Base-by-base conservation (phyloP, 495 filamentous ascomycete species). In the Annulohypoxylon moriforme region DNA sequence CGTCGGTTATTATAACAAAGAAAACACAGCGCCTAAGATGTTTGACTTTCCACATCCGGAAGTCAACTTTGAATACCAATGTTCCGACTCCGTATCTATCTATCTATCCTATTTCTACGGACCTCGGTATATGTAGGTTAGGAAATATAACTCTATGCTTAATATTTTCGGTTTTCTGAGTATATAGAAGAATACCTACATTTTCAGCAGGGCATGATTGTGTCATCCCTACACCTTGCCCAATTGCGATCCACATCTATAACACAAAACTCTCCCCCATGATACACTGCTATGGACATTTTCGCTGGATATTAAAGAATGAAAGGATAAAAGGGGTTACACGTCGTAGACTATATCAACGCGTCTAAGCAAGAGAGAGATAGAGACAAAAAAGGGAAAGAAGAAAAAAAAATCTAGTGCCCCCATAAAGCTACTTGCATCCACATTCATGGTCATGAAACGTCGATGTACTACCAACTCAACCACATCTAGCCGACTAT, bases 41-140 rank as follows among this genome's bases (percentile, higher is more conserved):
- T 68, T 68, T 33, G 4, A 50, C 36, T 40, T 64, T 64, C 70
- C 70, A 38, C 64, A 64, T 72, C 70, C 70, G 70, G 70, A 72
- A 53, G 36, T 34, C 11, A n/a, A 2, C 4, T 20, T 14, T 25
- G 16, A 63, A 67, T 67, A 14, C 50, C 64, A 64, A 52, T 44
- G 47, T 60, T 53, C 38, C 40, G 33, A 49, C 20, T 58, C 58
- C 40, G 34, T 60, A 24, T 22, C 49, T 47, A 7, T 49, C 14
- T 60, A 24, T 22, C 49, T 47, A 7, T 49, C 14, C 24, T 25
- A 60, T 27, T 57, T 66, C 27, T 20, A 34, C 22, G n/a, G 27
- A 22, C 3, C 40, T 25, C 0, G 1, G n/a, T 29, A 27, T 58
- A 6, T 40, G n/a, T 33, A 56, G 24, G 47, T 7, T 16, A 46